phyloP scores from a whole-genome alignment of 1,284 basidiomycete species.

The Irpex lacteus region DNA sequence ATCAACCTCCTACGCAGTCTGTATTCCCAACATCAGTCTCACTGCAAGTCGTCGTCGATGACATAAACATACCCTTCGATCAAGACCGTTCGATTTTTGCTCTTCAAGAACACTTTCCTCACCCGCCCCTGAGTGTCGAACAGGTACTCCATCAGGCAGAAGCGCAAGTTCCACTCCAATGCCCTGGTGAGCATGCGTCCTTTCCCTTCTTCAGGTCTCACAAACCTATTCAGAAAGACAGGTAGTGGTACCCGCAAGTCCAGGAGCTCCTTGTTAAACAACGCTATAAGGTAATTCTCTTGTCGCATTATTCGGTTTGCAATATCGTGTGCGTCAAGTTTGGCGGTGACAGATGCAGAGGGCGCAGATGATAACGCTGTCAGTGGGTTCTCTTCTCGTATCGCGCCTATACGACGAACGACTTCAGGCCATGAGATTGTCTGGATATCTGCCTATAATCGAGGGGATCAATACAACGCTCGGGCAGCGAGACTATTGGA shows the following conservation, averaged over 20 bases:
- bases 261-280: slow-evolving; percentile 96
- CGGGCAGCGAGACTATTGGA: slow-evolving; percentile 24
- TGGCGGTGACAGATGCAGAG: slow-evolving; percentile 58
- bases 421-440: slow-evolving; percentile 97
- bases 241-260: slow-evolving; percentile 86
- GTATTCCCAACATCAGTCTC: slow-evolving; percentile 5
- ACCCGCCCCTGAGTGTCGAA: slow-evolving; percentile 89
- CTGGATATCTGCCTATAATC: slow-evolving; percentile 84
- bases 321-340: slow-evolving; percentile 95
- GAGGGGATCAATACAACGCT: slow-evolving; percentile 1
- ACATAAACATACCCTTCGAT: slow-evolving; percentile 94
- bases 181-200: slow-evolving; percentile 82
- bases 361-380: slow-evolving; percentile 76
- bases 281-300: slow-evolving; percentile 96
- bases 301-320: slow-evolving; percentile 96
- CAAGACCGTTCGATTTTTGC: slow-evolving; percentile 72
- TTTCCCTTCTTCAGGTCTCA: slow-evolving; percentile 55
- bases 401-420: slow-evolving; percentile 83
- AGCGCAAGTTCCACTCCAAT: slow-evolving; percentile 94
- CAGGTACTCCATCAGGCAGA: slow-evolving; percentile 92
- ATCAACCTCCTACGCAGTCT: slow-evolving; percentile 86
- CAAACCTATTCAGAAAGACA: slow-evolving; percentile 44
- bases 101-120: slow-evolving; percentile 86
- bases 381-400: slow-evolving; percentile 87
- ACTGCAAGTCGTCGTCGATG: background rate